These are phyloP conservation scores for Scalesia atractyloides DNA, from an alignment of 129 eudicot genomes.

Conservation along the genomic window DNA sequence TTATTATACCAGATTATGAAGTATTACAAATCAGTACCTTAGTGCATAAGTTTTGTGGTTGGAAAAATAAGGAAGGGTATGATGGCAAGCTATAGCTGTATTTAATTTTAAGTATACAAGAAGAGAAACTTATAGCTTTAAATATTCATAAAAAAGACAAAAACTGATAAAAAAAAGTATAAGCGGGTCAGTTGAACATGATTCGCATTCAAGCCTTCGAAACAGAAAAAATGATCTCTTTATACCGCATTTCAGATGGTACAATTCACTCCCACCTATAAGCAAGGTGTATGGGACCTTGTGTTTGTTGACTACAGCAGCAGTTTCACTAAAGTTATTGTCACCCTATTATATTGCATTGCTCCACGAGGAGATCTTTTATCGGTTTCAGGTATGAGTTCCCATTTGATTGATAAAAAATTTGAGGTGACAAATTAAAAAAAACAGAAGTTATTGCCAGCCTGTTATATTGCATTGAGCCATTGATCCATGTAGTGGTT, in stretches of 20 bases:
- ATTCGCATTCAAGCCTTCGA: not conserved
- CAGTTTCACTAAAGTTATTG: conserved; percentile 19
- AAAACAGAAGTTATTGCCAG: no score
- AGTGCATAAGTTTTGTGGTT: not conserved
- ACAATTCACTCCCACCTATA: conserved; percentile 26
- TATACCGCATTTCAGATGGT: conserved; percentile 15
- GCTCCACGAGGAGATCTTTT: conserved; percentile 18
- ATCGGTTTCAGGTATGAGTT: conserved; percentile 18
- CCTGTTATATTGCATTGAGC: no score
- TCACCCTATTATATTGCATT: conserved; percentile 23
- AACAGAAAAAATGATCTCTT: not conserved
- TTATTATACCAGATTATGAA: not conserved
- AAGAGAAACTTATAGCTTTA: not conserved
- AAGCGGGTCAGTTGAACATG: not conserved
- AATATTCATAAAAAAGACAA: not conserved
- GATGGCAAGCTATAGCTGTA: not conserved
- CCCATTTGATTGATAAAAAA: not conserved
- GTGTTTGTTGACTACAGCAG: conserved; percentile 24
- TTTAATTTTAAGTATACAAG: not conserved
- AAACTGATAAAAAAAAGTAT: not conserved
- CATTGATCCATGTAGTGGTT: conserved; percentile 1
- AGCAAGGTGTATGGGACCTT: conserved; percentile 26
- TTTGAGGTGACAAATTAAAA: not conserved
- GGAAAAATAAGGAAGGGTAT: not conserved
- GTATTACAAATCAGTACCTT: not conserved